phyloP scores from a whole-genome alignment of 2,329 filamentous ascomycete species.

The Paecilomyces niveus region DNA sequence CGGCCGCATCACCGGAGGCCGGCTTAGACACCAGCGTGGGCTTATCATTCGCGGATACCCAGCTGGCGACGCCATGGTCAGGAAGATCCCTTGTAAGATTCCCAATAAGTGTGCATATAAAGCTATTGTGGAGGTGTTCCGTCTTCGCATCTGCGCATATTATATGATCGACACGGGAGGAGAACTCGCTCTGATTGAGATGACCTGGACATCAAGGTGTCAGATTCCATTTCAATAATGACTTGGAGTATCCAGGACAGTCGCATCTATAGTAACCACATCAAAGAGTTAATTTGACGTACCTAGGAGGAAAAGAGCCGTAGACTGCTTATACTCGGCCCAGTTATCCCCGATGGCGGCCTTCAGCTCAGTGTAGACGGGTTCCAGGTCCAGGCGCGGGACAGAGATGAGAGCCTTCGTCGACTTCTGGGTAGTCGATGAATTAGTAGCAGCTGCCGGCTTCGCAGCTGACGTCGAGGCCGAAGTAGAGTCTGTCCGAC shows the following conservation, averaged over 20 bases:
- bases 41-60: constrained; percentile 56
- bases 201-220: constrained; percentile 35
- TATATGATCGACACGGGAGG: constrained; percentile 49
- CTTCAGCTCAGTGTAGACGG: constrained; percentile 56
- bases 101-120: constrained; percentile 52
- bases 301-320: constrained; percentile 53
- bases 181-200: constrained; percentile 56
- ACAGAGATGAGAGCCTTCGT: constrained; percentile 46
- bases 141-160: constrained; percentile 46
- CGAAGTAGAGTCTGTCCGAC: constrained; percentile 33
- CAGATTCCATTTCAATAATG: constrained; percentile 6
- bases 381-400: constrained; percentile 57
- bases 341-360: constrained; percentile 53
- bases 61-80: constrained; percentile 55
- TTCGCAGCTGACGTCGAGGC: constrained; percentile 25
- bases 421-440: constrained; percentile 36
- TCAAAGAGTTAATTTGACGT: constrained; percentile 16
- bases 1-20: constrained; percentile 52
- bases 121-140: constrained; percentile 56
- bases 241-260: not conserved
- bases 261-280: not conserved
- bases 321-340: constrained; percentile 53
- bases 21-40: constrained; percentile 43
- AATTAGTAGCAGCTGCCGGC: constrained; percentile 16
- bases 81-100: constrained; percentile 55